Base-by-base conservation (phyloP, 2,329 filamentous ascomycete genomes). In the Monilinia laxa region DNA sequence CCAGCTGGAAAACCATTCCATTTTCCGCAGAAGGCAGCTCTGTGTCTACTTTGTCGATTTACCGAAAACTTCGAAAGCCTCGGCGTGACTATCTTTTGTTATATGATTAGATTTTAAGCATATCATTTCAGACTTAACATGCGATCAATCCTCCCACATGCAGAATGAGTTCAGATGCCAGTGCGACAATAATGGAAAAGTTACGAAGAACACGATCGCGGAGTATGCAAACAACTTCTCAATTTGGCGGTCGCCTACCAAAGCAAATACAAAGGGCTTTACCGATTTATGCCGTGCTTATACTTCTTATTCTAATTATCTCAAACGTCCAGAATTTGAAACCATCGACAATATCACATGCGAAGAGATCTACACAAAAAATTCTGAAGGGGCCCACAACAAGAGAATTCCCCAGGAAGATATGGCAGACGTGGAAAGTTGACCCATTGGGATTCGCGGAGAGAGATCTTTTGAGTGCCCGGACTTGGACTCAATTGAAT, bases 381-480 rank as follows among this genome's bases (percentile, higher is more conserved):
- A 3, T 42, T 31, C 12, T 63, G 31, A 66, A 25, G 16, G 49
- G 35, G 14, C 53, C 47, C 18, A 40, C 55, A 35, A 23, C 47
- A 18, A 31, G 52, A 12, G 31, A 52, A 18, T 91, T 87, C 72
- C 89, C 83, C 7, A 82, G 82, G 65, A 92, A 91, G 77, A 89
- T 92, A 71, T 92, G 89, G 89, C 89, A 92, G 77, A 89, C 86
- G 0, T 92, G 89, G 89, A 92, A 91, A 76, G 84, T 88, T 38
- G 84, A 88, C 69, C 86, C 89, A 2, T 79, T 90, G 45, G 80
- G 81, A 2, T 90, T 91, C 73, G 88, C 90, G 69, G 82, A 87
- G 72, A 82, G 85, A 63, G 87, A 91, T 72, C 79, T 84, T 42
- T 78, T 81, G 31, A 81, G 81, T 0, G 88, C 89, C 12, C 82